Percentiles rank a stretch among this genome's conserved stretches.
Conservation (phyloP, 768 basidiomycete species). For the Lentinula guzmanii region DNA sequence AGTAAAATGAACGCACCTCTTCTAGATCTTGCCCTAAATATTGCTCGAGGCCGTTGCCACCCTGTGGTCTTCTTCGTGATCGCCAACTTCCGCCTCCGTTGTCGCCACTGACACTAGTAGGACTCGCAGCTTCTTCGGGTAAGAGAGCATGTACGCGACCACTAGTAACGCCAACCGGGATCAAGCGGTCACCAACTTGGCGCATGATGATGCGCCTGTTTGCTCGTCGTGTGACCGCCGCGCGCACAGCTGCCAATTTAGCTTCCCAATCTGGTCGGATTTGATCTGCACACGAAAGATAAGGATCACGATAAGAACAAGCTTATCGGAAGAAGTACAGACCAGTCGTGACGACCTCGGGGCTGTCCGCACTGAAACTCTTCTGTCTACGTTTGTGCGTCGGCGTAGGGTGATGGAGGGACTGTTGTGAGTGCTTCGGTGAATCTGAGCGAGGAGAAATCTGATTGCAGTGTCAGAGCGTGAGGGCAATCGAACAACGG, state of each 20-base stretch:
- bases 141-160: conserved; percentile 70
- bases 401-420: conserved; percentile 30
- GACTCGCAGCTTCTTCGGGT: conserved; percentile 50
- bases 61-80: conserved; percentile 50
- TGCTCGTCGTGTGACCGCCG: conserved; percentile 92
- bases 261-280: conserved; percentile 98
- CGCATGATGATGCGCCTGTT: conserved; percentile 97
- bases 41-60: conserved; percentile 64
- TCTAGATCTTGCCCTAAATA: conserved; percentile 93
- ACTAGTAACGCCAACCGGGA: conserved; percentile 95
- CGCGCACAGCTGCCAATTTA: conserved; percentile 89
- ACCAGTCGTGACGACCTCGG: conserved; percentile 92
- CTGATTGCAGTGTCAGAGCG: conserved; percentile 2
- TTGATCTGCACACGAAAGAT: conserved; percentile 54
- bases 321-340: conserved; percentile 14
- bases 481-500: not conserved
- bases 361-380: conserved; percentile 80
- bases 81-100: conserved; percentile 40
- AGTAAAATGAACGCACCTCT: conserved; percentile 52
- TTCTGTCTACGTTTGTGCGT: conserved; percentile 76
- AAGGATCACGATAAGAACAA: conserved; percentile 8
- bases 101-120: conserved; percentile 17
- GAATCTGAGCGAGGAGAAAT: conserved; percentile 50
- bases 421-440: conserved; percentile 38
- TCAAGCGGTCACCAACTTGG: conserved; percentile 93